Conservation (phyloP, 2,329 filamentous ascomycete genomes). For the Teratosphaeria zuluensis region DNA sequence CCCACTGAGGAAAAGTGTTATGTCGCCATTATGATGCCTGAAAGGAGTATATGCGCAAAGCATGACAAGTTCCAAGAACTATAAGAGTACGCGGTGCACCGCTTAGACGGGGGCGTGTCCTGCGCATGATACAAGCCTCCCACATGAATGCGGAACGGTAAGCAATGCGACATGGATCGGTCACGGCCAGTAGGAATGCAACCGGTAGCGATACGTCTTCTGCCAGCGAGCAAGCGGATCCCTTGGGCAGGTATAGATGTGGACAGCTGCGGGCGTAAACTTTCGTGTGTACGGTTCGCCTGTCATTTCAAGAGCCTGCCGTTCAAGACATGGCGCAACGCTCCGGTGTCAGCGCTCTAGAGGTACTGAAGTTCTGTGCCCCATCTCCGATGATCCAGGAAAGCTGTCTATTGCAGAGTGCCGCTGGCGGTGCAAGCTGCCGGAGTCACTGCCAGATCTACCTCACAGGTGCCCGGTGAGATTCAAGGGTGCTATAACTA, state of each 20-base stretch:
- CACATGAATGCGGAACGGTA: background rate
- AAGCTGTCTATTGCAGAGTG: no score
- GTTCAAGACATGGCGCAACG: background rate
- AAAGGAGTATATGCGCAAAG: background rate
- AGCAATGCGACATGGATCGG: background rate
- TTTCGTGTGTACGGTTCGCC: background rate
- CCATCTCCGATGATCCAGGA: no score
- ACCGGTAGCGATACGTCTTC: background rate
- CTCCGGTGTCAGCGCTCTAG: no score
- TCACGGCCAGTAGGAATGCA: background rate
- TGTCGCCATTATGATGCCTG: background rate
- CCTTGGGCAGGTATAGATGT: background rate
- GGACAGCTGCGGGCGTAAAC: background rate
- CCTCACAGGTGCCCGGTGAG: no score
- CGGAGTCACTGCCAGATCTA: no score
- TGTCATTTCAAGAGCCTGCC: background rate
- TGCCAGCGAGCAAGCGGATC: background rate
- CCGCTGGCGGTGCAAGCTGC: no score
- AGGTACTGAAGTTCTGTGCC: no score
- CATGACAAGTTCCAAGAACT: background rate
- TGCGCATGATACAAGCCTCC: no score
- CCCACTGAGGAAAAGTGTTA: background rate
- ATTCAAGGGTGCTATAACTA: no score
- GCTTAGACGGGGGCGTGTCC: no score
- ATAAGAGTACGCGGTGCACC: no score